These are phyloP conservation scores for Bonia amplexicaulis DNA, from an alignment of 176 grass and related monocot genomes.

Conservation along the genomic window DNA sequence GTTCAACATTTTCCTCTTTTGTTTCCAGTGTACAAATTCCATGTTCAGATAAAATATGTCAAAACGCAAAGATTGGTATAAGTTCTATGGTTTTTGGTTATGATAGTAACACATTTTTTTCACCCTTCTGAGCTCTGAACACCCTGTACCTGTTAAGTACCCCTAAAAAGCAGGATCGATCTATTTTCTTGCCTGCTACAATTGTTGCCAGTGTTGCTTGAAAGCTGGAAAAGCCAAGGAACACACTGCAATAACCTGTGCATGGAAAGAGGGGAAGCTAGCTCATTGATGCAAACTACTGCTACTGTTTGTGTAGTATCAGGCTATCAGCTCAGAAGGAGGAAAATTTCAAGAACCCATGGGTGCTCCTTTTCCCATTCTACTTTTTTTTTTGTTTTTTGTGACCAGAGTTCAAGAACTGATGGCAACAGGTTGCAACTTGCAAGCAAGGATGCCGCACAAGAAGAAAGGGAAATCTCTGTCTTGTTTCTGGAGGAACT, in stretches of 20 bases:
- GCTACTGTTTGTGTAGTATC: background rate
- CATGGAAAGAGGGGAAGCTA: background rate
- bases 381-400: background rate
- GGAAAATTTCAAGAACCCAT: background rate
- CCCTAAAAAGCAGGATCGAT: slow-evolving; percentile 6
- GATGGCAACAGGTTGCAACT: background rate
- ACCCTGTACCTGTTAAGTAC: background rate
- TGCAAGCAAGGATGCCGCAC: background rate
- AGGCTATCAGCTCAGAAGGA: background rate
- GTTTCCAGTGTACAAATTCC: background rate
- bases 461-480: background rate
- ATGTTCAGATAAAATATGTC: background rate
- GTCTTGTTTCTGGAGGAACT: background rate
- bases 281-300: background rate
- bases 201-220: slow-evolving; percentile 8
- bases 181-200: slow-evolving; percentile 14
- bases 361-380: background rate
- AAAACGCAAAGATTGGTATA: background rate
- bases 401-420: background rate
- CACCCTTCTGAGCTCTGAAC: background rate
- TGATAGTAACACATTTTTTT: background rate
- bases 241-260: background rate
- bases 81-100: background rate
- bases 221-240: background rate
- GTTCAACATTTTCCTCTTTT: background rate